Evolutionary conservation across 1,284 basidiomycete species (phyloP), one percentile per base, ranked within the genome.

Genomic region (Ceratobasidium sp.): DNA sequence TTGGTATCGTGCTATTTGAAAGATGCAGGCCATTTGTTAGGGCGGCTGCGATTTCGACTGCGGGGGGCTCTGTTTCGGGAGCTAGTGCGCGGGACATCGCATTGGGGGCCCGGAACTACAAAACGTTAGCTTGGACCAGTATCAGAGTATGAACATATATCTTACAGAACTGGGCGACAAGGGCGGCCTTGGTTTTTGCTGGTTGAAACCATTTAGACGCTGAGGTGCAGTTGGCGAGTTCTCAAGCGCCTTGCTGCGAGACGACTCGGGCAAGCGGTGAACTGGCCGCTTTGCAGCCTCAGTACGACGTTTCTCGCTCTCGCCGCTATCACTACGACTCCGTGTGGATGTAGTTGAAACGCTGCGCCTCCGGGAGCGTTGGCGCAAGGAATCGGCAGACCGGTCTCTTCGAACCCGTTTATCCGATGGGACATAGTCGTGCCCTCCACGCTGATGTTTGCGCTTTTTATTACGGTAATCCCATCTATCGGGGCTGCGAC

Each of bases 291-390:
- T 66, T n/a, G 62, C 62, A 14, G 62, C 62, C n/a, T 66, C 62
- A 23, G 42, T 41, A 13, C 62, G 62, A 25, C 62, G 62, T 54
- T 42, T 68, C 44, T 68, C 56, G 47, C 64, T 66, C 62, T 56
- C 53, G 27, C 53, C 46, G 41, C 82, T 84, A 52, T 81, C 81
- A 71, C 83, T 84, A 7, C 79, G 78, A 73, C 85, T 87, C 60
- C 80, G 81, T 47, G 78, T 79, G 9, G 77, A 78, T 5, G 69
- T 69, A 9, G 82, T 81, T 19, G 85, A 86, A 2, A 80, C 59
- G 71, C 83, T 85, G 72, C 80, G 77, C 64, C 78, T 77, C 62
- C 81, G 76, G 52, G 64, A 72, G 13, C 77, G 77, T 42, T 54
- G 62, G n/a, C 62, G 39, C 13, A 39, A 33, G 25, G 62, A 66